These are phyloP conservation scores for Syncephalastrum contaminatum DNA, from an alignment of 371 early-diverging fungal genomes.

Conservation along the genomic window DNA sequence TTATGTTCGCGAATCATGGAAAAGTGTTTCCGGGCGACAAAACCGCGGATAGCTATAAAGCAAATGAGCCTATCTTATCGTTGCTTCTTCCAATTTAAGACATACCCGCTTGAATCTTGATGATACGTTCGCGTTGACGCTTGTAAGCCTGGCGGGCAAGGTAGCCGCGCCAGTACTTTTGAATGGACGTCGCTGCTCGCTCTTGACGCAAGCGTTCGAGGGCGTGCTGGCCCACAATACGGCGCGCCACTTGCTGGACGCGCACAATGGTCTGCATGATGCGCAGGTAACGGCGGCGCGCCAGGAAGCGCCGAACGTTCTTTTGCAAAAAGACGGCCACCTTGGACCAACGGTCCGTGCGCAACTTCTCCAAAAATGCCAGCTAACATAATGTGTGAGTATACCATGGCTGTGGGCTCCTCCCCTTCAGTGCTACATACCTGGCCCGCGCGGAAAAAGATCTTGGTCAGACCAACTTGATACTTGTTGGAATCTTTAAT, in stretches of 20 bases:
- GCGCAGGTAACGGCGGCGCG: conserved; percentile 63
- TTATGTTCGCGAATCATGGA: conserved; percentile 46
- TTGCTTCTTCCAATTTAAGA: not conserved
- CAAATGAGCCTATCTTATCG: not conserved
- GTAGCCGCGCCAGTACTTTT: conserved; percentile 70
- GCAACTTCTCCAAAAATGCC: conserved; percentile 89
- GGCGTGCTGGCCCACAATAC: conserved; percentile 52
- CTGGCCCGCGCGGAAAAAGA: conserved; percentile 98
- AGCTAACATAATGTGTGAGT: conserved; percentile 36
- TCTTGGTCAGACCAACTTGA: conserved; percentile 95
- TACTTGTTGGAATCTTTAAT: conserved; percentile 83
- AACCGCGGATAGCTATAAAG: conserved; percentile 36
- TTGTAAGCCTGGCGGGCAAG: conserved; percentile 60
- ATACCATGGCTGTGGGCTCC: not conserved
- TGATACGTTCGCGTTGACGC: conserved; percentile 30
- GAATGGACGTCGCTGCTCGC: conserved; percentile 76
- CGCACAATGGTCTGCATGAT: conserved; percentile 50
- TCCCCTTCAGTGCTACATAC: no score
- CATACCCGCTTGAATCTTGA: conserved; percentile 51
- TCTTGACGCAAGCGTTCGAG: conserved; percentile 61
- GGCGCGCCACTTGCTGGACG: conserved; percentile 66
- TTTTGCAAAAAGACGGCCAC: conserved; percentile 87
- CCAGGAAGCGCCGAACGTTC: conserved; percentile 77
- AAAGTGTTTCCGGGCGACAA: conserved; percentile 49
- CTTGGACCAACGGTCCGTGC: conserved; percentile 74